Percentiles rank a stretch among this genome's conserved stretches.
phyloP scores from a whole-genome alignment of 495 filamentous ascomycete species.

The Aspergillus ostianus region DNA sequence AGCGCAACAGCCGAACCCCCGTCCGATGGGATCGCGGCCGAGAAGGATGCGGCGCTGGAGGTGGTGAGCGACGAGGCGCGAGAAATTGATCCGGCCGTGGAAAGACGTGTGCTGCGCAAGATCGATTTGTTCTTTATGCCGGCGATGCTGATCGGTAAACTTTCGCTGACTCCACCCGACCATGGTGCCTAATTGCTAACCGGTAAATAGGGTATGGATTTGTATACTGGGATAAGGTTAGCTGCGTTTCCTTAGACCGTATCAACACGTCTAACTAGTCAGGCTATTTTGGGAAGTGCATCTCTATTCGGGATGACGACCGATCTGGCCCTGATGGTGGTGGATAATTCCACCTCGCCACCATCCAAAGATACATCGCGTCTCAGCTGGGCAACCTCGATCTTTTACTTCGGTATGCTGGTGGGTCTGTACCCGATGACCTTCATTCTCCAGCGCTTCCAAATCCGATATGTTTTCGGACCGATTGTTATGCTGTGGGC shows the following conservation, averaged over 20 bases:
- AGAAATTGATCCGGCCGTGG: constrained; percentile 51
- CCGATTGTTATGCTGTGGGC: constrained; percentile 66
- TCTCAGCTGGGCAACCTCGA: constrained; percentile 70
- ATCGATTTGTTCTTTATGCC: constrained; percentile 72
- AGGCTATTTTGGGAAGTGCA: constrained; percentile 72
- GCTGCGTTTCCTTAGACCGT: background rate
- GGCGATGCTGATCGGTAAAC: constrained; percentile 62
- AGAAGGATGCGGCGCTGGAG: constrained; percentile 31
- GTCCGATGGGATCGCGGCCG: background rate
- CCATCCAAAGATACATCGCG: constrained; percentile 58
- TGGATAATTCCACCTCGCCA: constrained; percentile 52
- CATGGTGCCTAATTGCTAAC: background rate
- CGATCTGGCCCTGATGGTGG: constrained; percentile 56
- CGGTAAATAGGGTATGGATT: constrained; percentile 55
- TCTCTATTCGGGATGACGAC: constrained; percentile 73
- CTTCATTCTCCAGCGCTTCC: constrained; percentile 64
- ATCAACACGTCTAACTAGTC: constrained; percentile 2
- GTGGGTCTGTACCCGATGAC: constrained; percentile 72
- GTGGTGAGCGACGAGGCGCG: constrained; percentile 52
- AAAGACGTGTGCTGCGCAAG: constrained; percentile 61
- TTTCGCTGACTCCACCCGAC: background rate
- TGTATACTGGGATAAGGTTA: constrained; percentile 76
- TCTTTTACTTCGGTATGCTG: constrained; percentile 81
- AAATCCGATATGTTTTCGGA: constrained; percentile 59
- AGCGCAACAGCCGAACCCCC: constrained; percentile 4